phyloP scores from a whole-genome alignment of 1,139 yeast species.

The Yamadazyma atlantica region DNA sequence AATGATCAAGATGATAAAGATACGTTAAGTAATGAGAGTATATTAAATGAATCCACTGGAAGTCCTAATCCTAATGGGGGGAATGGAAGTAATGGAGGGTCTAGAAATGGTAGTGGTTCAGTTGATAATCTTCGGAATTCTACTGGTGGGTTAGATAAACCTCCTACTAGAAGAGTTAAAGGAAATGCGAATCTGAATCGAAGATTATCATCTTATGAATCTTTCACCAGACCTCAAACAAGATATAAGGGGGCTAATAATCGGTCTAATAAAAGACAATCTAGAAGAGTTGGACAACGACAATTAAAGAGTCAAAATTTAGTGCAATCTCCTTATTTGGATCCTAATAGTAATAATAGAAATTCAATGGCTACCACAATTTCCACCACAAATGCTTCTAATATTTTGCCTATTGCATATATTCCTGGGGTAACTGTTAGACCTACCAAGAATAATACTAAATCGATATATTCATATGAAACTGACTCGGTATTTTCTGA shows the following conservation, averaged over 20 bases:
- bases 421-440: slow-evolving; percentile 90
- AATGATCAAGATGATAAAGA: slow-evolving; percentile 22
- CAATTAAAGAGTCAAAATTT: slow-evolving; percentile 13
- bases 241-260: slow-evolving; percentile 14
- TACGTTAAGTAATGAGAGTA: slow-evolving; percentile 14
- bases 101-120: not conserved
- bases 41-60: not conserved
- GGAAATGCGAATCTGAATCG: slow-evolving; percentile 17
- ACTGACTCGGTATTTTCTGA: slow-evolving; percentile 55
- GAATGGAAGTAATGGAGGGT: slow-evolving; percentile 4
- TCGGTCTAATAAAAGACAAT: slow-evolving; percentile 12
- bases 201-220: slow-evolving; percentile 45
- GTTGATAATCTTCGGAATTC: not conserved
- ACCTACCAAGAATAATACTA: slow-evolving; percentile 47
- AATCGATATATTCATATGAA: slow-evolving; percentile 49
- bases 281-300: slow-evolving; percentile 11
- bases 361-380: slow-evolving; percentile 59
- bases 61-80: not conserved
- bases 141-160: slow-evolving; percentile 8
- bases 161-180: slow-evolving; percentile 8
- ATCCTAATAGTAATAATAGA: slow-evolving; percentile 29
- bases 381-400: slow-evolving; percentile 73
- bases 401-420: slow-evolving; percentile 89
- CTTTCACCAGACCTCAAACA: slow-evolving; percentile 42
- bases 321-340: slow-evolving; percentile 21